Evolutionary conservation across 1,284 basidiomycete species (phyloP), one percentile per base, ranked within the genome.

Genomic region (Microbotryum saponariae): DNA sequence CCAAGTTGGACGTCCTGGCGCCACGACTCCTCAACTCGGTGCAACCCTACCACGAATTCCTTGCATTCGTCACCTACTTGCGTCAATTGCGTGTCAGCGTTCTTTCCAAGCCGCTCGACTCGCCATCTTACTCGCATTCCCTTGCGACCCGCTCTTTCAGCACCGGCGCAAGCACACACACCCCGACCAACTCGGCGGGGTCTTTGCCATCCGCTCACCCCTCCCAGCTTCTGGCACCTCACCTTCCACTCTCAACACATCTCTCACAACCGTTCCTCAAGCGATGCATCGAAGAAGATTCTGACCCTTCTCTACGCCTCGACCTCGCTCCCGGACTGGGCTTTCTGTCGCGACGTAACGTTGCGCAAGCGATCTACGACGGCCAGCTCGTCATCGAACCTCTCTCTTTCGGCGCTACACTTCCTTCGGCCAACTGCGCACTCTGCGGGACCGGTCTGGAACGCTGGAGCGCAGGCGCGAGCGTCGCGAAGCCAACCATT

Each of bases 261-360:
- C 62, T 71, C 2, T 82, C 84, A 1, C 81, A 92, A 53, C 87
- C 93, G 0, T 97, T 97, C 77, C 76, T 97, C 29, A 82, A 88
- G 20, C 82, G 94, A 42, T 77, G 92, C 23, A 76, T 88, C 29
- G 80, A 81, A 4, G 96, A 98, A 77, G 94, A 98, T 76, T 89
- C 93, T 21, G 96, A 98, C 68, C 90, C 94, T 0, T 90, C 91
- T 0, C 79, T 97, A 45, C 85, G 96, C 3, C 82, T 98, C 27
- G 92, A 97, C 73, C 78, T 90, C n/a, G 92, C 94, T 0, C 90
- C 93, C 0, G 90, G 91, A 16, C 80, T 98, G 31, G 93, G 91
- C 71, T 97, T 91, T 88, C 80, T 98, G 16, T 88, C 88, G 10
- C 82, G 94, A 23, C 84, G 92, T 33, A 85, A 85, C n/a, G 88